Evolutionary conservation across 495 filamentous ascomycete species (phyloP).

Genomic region (Trichoderma parareesei): DNA sequence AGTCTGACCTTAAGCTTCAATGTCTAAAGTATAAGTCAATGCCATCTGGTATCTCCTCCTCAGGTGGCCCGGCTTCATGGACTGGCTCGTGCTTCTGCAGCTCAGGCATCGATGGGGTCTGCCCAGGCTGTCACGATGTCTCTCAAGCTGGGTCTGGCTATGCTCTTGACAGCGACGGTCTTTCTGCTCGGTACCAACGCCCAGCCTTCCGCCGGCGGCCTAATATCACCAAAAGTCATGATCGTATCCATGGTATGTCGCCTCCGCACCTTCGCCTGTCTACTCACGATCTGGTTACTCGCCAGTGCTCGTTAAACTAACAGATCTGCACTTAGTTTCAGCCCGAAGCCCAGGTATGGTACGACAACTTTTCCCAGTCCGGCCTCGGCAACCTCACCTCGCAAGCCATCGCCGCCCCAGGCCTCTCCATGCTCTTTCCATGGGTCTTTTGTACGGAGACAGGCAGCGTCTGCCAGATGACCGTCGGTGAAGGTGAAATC

Average conservation of each 20-base stretch:
- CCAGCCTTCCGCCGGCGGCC: neutral
- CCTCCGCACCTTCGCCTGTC: neutral
- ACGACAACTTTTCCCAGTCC: constrained; percentile 42
- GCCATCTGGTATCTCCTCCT: neutral
- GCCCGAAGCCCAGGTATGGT: constrained; percentile 62
- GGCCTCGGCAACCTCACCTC: constrained; percentile 45
- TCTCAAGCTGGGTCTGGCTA: neutral
- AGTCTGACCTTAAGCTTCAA: neutral
- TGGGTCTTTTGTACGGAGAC: constrained; percentile 54
- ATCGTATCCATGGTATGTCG: constrained; percentile 9
- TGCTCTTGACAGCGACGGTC: neutral
- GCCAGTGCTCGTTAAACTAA: neutral
- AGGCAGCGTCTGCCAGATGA: constrained; percentile 53
- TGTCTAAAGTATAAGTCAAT: neutral
- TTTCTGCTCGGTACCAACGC: neutral
- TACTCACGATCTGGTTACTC: neutral
- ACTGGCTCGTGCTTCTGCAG: neutral
- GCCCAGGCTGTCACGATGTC: neutral
- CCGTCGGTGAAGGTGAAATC: constrained; percentile 55
- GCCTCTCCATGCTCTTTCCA: constrained; percentile 57
- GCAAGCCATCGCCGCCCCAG: constrained; percentile 58
- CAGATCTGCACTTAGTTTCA: constrained; percentile 39
- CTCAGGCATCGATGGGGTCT: neutral
- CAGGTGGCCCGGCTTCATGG: neutral
- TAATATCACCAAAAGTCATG: constrained; percentile 6